These are phyloP conservation scores for Candida boleticola DNA, from an alignment of 805 yeast genomes.

Conservation along the genomic window DNA sequence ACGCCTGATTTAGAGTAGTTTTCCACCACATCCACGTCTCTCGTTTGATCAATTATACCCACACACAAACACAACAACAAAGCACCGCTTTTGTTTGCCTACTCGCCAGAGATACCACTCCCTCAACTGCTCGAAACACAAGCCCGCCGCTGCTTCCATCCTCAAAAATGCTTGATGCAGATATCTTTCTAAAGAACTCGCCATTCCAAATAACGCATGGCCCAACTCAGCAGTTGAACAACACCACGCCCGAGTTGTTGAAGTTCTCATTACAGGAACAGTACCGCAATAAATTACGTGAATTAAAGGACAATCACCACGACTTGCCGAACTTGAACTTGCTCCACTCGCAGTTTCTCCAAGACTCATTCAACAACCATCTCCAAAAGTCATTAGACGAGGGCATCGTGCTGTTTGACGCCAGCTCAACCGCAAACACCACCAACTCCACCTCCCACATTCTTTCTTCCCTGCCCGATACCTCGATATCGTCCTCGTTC, in stretches of 20 bases:
- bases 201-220: slow-evolving; percentile 33
- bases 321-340: slow-evolving; percentile 13
- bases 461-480: neutral
- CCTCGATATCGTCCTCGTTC: neutral
- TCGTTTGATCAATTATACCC: too few species aligned
- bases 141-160: neutral
- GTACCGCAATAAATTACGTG: slow-evolving; percentile 21
- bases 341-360: slow-evolving; percentile 22
- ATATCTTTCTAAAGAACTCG: slow-evolving; percentile 32
- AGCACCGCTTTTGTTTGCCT: too few species aligned
- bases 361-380: slow-evolving; percentile 32
- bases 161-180: slow-evolving; percentile 33
- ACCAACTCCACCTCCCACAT: neutral
- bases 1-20: too few species aligned
- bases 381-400: slow-evolving; percentile 30
- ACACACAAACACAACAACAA: too few species aligned
- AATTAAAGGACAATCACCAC: slow-evolving; percentile 12
- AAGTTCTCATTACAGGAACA: slow-evolving; percentile 45
- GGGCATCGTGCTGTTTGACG: slow-evolving; percentile 15
- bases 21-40: too few species aligned
- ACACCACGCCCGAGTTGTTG: slow-evolving; percentile 42
- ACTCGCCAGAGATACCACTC: too few species aligned
- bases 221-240: slow-evolving; percentile 29
- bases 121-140: too few species aligned
- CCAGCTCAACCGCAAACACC: slow-evolving; percentile 3